Evolutionary conservation across 208 protist genomes (phyloP).

Genomic region (Acanthamoeba castellanii): DNA sequence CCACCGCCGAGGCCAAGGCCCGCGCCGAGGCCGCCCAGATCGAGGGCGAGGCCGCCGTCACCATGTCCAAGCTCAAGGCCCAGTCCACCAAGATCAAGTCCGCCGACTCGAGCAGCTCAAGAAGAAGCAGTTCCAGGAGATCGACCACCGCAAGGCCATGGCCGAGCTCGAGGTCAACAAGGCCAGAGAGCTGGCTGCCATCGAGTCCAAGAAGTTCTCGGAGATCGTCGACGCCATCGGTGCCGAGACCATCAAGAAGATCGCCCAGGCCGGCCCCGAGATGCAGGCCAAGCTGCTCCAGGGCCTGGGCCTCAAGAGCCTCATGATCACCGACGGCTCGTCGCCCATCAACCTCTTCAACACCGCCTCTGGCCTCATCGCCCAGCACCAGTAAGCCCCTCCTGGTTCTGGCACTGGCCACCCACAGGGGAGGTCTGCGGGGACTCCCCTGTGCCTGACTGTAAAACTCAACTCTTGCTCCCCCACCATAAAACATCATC

Average conservation of each 20-base stretch:
- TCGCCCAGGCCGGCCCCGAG: slow-evolving; percentile 94
- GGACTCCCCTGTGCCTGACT: too few relatives aligned
- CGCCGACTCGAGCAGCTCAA: slow-evolving; percentile 85
- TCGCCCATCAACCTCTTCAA: slow-evolving; percentile 96
- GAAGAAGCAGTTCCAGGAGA: slow-evolving; percentile 90
- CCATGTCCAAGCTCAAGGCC: slow-evolving; percentile 90
- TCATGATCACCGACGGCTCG: slow-evolving; percentile 97
- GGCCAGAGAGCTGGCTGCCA: slow-evolving; percentile 88
- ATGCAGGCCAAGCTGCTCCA: slow-evolving; percentile 96
- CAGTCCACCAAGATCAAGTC: slow-evolving; percentile 92
- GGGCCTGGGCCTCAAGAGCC: slow-evolving; percentile 93
- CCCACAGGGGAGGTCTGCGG: too few relatives aligned
- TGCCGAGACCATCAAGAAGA: slow-evolving; percentile 91
- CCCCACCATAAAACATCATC: too few relatives aligned
- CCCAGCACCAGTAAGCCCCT: neutral
- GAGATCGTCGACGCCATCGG: slow-evolving; percentile 93
- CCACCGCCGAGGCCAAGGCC: slow-evolving; percentile 93
- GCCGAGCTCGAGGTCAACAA: too few relatives aligned
- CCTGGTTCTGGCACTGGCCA: too few relatives aligned
- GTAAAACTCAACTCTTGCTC: too few relatives aligned
- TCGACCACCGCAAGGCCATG: slow-evolving; percentile 89
- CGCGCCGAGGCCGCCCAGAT: slow-evolving; percentile 92
- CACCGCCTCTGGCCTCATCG: slow-evolving; percentile 94
- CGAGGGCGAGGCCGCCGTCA: slow-evolving; percentile 92
- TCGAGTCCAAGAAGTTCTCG: slow-evolving; percentile 94